Base-by-base conservation (phyloP, 768 basidiomycete species). In the Rhodotorula kratochvilovae region DNA sequence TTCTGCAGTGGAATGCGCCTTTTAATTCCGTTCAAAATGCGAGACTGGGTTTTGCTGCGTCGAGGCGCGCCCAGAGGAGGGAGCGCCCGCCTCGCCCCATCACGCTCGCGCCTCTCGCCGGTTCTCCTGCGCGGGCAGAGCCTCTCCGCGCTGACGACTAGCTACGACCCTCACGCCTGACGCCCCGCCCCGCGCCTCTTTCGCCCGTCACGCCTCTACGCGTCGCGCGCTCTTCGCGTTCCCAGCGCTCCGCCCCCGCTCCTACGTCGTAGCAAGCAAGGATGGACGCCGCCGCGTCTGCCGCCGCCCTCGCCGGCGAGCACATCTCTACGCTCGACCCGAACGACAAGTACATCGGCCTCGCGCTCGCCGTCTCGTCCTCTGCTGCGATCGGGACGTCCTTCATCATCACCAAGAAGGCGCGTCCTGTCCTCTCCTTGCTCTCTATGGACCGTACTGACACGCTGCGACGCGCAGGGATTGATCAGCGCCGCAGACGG, bases 361-460 rank as follows among this genome's bases (percentile, higher is more conserved):
- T 99, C 63, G 85, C 87, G 35, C 86, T 99, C 66, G 94, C 96
- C 63, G 82, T 98, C 60, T 87, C 88, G 29, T 87, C 91, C 76
- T 90, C 90, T 21, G 78, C 90, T 35, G 88, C 90, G 68, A 98
- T 98, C 76, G 95, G 96, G 61, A 90, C 89, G 50, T 95, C 92
- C 81, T 96, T 93, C 80, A 96, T 99, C 79, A 95, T 99, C 79
- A 99, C 95, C 27, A 99, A 99, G 86, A 98, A 96, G 89, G 95
- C 90, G 61, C 74, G 82, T 36, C 58, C 59, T 2, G 5, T 27
- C 45, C 45, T 19, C 45, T 46, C 19, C 21, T 19, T 7, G 5
- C 45, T 3, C 21, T 7, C 19, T 8, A 2, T 46, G 19, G 19
- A 23, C 11, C 45, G 54, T 31, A 33, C 54, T 55, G 54, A 35